Percentiles rank a stretch among this genome's conserved stretches.
These are phyloP conservation scores for Hypomyces perniciosus DNA, from an alignment of 2,329 filamentous ascomycete species.

Conservation along the genomic window DNA sequence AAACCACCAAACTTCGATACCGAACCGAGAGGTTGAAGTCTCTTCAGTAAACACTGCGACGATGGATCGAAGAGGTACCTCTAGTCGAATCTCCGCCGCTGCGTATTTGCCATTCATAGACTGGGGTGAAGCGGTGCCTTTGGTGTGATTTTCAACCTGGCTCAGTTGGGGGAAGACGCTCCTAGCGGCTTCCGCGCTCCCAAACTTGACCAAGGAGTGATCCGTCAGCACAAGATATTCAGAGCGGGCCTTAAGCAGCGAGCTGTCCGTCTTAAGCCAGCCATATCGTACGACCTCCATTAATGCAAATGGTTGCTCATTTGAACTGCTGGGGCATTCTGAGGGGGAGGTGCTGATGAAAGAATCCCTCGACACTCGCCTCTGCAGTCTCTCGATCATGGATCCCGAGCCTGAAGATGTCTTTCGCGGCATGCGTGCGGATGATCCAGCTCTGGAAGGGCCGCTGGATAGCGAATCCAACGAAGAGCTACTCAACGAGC, in stretches of 20 bases:
- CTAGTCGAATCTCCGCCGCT: constrained; percentile 34
- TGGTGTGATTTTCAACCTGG: constrained; percentile 19
- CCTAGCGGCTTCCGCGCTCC: constrained; percentile 40
- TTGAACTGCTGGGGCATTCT: constrained; percentile 23
- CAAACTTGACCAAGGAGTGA: constrained; percentile 45
- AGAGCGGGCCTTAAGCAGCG: constrained; percentile 42
- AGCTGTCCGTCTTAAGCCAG: constrained; percentile 43
- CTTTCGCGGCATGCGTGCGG: constrained; percentile 32
- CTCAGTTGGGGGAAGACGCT: constrained; percentile 41
- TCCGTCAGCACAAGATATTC: constrained; percentile 49
- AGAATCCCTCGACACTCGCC: constrained; percentile 34
- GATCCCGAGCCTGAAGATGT: constrained; percentile 33
- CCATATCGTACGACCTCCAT: constrained; percentile 41
- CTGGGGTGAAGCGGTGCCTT: constrained; percentile 20
- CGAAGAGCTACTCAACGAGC: constrained; percentile 35
- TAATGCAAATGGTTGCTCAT: constrained; percentile 28
- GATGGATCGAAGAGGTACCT: constrained; percentile 45
- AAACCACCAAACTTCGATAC: constrained; percentile 53
- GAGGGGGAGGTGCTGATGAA: constrained; percentile 24
- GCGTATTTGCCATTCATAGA: constrained; percentile 23
- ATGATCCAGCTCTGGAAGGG: constrained; percentile 27
- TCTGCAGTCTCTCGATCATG: constrained; percentile 37
- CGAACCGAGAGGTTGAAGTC: constrained; percentile 42
- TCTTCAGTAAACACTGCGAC: constrained; percentile 49
- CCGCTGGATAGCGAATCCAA: constrained; percentile 33